Conservation (phyloP, 2,329 filamentous ascomycete species). For the Pleurostoma richardsiae region DNA sequence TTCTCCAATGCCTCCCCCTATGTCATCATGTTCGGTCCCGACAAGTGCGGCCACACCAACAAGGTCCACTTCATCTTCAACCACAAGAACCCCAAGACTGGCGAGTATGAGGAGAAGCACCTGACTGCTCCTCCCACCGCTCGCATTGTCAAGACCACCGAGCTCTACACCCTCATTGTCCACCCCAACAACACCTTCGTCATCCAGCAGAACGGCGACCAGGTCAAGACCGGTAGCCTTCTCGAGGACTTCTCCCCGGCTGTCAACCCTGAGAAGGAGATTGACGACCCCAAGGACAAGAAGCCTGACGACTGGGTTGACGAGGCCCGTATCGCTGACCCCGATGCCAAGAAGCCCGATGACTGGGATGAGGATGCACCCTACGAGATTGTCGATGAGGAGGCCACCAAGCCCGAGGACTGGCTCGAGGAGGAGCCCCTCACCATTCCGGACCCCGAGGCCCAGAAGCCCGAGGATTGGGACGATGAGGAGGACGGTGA, state of each 20-base stretch:
- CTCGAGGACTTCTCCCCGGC: slow-evolving; percentile 88
- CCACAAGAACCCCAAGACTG: slow-evolving; percentile 99
- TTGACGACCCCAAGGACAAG: slow-evolving; percentile 86
- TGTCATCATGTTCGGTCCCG: slow-evolving; percentile 99
- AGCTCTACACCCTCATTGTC: slow-evolving; percentile 95
- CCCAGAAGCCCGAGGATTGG: slow-evolving; percentile 98
- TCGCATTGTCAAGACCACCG: slow-evolving; percentile 84
- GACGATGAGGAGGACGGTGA: slow-evolving; percentile 99
- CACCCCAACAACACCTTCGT: slow-evolving; percentile 93
- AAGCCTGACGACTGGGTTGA: slow-evolving; percentile 98
- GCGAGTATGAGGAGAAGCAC: slow-evolving; percentile 99
- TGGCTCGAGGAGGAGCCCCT: slow-evolving; percentile 90
- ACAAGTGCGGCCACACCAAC: slow-evolving; percentile 99
- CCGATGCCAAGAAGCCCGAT: slow-evolving; percentile 90
- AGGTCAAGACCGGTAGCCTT: slow-evolving; percentile 83
- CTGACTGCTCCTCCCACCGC: slow-evolving; percentile 77
- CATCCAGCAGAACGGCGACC: slow-evolving; percentile 87
- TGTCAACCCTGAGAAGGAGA: slow-evolving; percentile 94
- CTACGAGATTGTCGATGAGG: slow-evolving; percentile 91
- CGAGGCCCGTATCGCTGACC: slow-evolving; percentile 83
- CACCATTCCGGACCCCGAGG: slow-evolving; percentile 85
- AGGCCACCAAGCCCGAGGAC: slow-evolving; percentile 86
- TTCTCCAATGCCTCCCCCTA: slow-evolving; percentile 97
- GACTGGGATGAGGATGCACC: slow-evolving; percentile 99
- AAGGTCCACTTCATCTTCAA: slow-evolving; percentile 99